Percentiles rank a stretch among this genome's conserved stretches.
These are phyloP conservation scores for Amanita phalloides DNA, from an alignment of 768 basidiomycete species.

Conservation along the genomic window DNA sequence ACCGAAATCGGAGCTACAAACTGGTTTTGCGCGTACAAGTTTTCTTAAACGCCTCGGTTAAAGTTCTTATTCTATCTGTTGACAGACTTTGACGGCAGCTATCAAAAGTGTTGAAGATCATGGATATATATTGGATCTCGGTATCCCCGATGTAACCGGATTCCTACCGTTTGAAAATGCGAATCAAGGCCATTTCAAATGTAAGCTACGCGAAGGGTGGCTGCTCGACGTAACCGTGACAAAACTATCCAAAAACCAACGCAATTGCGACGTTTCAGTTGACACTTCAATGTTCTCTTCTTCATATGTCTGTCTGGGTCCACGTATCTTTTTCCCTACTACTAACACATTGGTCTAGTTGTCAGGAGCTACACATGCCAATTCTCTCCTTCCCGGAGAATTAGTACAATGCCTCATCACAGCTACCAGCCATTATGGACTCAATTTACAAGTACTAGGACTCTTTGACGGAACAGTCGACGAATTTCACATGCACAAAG, in stretches of 20 bases:
- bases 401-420: slow-evolving; percentile 80
- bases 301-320: slow-evolving; percentile 37
- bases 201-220: slow-evolving; percentile 48
- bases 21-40: slow-evolving; percentile 55
- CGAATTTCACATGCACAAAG: slow-evolving; percentile 56
- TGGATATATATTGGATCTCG: slow-evolving; percentile 85
- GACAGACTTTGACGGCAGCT: slow-evolving; percentile 63
- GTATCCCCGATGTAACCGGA: slow-evolving; percentile 66
- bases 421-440: slow-evolving; percentile 55
- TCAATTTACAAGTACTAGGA: slow-evolving; percentile 83
- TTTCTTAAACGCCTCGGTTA: neutral
- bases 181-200: slow-evolving; percentile 23
- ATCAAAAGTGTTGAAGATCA: slow-evolving; percentile 88
- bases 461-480: slow-evolving; percentile 91
- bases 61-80: slow-evolving; percentile 7
- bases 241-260: slow-evolving; percentile 64
- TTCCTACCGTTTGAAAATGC: slow-evolving; percentile 78
- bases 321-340: slow-evolving; percentile 1
- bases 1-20: slow-evolving; percentile 62
- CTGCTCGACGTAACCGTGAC: slow-evolving; percentile 58
- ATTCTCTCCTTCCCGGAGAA: slow-evolving; percentile 78
- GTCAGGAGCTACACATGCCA: slow-evolving; percentile 66
- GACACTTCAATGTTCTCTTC: slow-evolving; percentile 37
- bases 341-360: slow-evolving; percentile 29
- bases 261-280: slow-evolving; percentile 62